Evolutionary conservation across 768 basidiomycete species (phyloP).

Genomic region (Termitomyces sp.): DNA sequence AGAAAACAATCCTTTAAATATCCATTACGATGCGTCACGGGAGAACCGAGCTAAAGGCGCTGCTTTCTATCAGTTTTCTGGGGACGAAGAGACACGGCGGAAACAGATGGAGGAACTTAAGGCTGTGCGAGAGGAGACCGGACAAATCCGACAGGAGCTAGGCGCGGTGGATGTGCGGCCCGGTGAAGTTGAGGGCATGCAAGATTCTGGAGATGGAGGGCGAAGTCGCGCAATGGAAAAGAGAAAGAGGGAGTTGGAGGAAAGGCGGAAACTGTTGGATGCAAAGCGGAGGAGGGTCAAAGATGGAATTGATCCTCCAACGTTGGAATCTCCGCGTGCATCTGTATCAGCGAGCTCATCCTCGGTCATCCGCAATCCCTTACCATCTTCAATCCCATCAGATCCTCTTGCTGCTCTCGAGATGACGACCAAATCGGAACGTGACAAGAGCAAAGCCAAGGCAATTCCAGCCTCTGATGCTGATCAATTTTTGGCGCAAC

Average conservation of each 20-base stretch:
- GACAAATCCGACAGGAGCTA: conserved; percentile 47
- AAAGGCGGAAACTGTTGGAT: conserved; percentile 54
- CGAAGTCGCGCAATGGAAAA: conserved; percentile 63
- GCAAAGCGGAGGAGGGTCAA: conserved; percentile 58
- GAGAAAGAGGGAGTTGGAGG: conserved; percentile 69
- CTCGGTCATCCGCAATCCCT: not conserved
- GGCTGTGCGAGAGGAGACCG: conserved; percentile 64
- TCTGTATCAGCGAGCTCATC: not conserved
- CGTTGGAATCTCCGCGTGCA: conserved; percentile 1
- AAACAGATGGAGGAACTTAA: conserved; percentile 82
- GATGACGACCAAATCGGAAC: conserved; percentile 16
- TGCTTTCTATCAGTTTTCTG: conserved; percentile 88
- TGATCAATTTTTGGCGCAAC: conserved; percentile 59
- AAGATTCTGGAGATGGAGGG: conserved; percentile 26
- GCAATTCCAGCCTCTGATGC: conserved; percentile 30
- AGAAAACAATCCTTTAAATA: conserved; percentile 60
- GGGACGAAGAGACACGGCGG: conserved; percentile 71
- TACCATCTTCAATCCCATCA: not conserved
- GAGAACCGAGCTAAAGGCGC: conserved; percentile 90
- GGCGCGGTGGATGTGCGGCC: conserved; percentile 58
- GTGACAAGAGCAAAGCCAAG: conserved; percentile 18
- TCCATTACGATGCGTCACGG: conserved; percentile 75
- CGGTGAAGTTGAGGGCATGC: conserved; percentile 78
- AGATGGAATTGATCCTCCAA: conserved; percentile 5
- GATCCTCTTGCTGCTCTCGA: conserved; percentile 54